phyloP scores from a whole-genome alignment of 257 asterid genomes.

The Nicotiana knightiana region DNA sequence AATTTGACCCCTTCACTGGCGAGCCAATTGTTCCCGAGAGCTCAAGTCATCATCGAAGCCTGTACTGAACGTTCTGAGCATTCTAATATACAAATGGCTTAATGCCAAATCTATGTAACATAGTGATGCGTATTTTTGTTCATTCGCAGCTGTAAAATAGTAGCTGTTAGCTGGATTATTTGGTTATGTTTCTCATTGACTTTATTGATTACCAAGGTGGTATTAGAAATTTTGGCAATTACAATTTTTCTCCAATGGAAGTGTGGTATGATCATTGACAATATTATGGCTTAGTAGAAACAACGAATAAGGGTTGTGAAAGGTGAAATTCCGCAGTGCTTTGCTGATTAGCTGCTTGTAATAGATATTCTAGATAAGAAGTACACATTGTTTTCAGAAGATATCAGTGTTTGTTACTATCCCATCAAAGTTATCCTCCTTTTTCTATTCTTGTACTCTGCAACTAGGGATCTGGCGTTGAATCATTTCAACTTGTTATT shows the following conservation, averaged over 20 bases:
- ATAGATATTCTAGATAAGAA: neutral
- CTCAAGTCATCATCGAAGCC: neutral
- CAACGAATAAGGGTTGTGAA: neutral
- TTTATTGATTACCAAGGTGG: neutral
- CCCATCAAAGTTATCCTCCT: neutral
- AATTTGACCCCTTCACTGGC: slow-evolving; percentile 91
- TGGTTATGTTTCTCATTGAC: neutral
- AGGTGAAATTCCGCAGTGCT: neutral
- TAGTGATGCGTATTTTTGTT: neutral
- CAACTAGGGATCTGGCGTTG: neutral
- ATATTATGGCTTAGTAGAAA: neutral
- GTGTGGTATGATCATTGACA: neutral
- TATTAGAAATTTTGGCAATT: neutral
- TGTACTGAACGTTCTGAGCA: neutral
- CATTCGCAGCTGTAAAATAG: neutral
- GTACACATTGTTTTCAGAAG: neutral
- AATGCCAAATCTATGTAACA: neutral
- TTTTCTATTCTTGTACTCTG: neutral
- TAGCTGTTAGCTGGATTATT: neutral
- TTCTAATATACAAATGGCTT: neutral
- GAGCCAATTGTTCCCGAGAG: slow-evolving; percentile 59
- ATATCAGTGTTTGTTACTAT: neutral
- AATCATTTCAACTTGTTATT: neutral
- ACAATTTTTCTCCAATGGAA: neutral
- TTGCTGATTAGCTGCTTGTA: no score